A percentile compares a stretch with the other conserved stretches of the same genome.
phyloP scores from a whole-genome alignment of 371 early-diverging fungal genomes.

The Lichtheimia ramosa region DNA sequence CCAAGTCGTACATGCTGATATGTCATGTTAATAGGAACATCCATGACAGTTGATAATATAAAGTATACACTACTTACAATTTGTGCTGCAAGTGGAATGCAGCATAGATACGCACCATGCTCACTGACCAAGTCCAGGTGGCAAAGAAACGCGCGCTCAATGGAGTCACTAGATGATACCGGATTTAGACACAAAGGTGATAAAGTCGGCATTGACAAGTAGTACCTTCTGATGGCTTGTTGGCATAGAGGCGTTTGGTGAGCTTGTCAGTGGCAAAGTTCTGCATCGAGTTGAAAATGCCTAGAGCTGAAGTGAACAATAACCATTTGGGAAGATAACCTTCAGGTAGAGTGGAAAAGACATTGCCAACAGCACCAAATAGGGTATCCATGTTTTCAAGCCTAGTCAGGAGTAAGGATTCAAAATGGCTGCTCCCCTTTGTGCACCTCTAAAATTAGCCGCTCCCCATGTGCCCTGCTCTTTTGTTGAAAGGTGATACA shows the following conservation, averaged over 20 bases:
- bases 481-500: background rate
- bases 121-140: conserved; percentile 77
- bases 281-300: conserved; percentile 77
- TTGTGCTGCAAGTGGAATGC: conserved; percentile 74
- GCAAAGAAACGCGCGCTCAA: conserved; percentile 77
- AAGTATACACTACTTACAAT: conserved; percentile 47
- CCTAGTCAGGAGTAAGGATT: background rate
- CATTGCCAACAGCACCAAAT: conserved; percentile 22
- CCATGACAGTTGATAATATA: conserved; percentile 28
- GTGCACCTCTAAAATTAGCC: no score
- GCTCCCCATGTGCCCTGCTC: background rate
- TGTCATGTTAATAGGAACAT: conserved; percentile 23
- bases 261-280: conserved; percentile 66
- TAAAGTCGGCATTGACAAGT: background rate
- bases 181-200: background rate
- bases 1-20: conserved; percentile 68
- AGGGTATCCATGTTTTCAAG: conserved; percentile 17
- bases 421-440: background rate
- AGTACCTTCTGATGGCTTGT: conserved; percentile 58
- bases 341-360: conserved; percentile 53
- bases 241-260: conserved; percentile 70
- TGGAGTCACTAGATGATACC: conserved; percentile 55
- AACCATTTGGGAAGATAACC: conserved; percentile 71
- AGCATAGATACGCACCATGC: conserved; percentile 74
- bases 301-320: conserved; percentile 66